These are phyloP conservation scores for Gossypium mustelinum DNA, from an alignment of 345 rosid genomes.

Conservation along the genomic window DNA sequence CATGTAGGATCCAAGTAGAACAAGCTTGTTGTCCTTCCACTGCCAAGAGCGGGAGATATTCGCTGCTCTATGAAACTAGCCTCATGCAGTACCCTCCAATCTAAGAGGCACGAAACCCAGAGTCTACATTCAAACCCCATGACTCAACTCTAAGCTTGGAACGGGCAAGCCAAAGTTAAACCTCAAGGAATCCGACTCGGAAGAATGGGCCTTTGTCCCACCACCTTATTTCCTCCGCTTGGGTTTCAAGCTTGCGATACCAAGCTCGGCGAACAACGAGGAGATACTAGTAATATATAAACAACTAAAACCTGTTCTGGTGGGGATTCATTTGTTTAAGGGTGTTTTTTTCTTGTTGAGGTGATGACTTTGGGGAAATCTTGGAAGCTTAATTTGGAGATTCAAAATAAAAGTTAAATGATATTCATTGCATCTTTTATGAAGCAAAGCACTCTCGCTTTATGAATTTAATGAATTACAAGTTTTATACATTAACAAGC, in stretches of 20 bases:
- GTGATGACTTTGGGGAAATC: no score
- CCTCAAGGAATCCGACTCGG: neutral
- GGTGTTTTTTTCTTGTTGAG: no score
- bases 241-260: neutral
- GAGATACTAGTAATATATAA: neutral
- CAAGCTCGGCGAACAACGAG: neutral
- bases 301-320: no score
- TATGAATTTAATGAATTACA: no score
- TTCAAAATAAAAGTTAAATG: no score
- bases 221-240: neutral
- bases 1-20: neutral
- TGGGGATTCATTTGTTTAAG: neutral
- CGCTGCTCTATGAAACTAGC: neutral
- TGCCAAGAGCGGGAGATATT: neutral
- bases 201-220: neutral
- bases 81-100: neutral
- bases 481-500: no score
- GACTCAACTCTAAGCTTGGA: neutral
- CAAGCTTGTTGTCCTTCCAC: slow-evolving; percentile 6
- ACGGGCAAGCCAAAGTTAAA: neutral
- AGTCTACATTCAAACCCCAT: neutral
- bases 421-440: no score
- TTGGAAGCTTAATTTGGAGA: no score
- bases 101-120: neutral
- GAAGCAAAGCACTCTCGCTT: no score